A percentile compares a stretch with the other conserved stretches of the same genome.
Conservation (phyloP, 2,329 filamentous ascomycete genomes). For the Septoria petroselini region DNA sequence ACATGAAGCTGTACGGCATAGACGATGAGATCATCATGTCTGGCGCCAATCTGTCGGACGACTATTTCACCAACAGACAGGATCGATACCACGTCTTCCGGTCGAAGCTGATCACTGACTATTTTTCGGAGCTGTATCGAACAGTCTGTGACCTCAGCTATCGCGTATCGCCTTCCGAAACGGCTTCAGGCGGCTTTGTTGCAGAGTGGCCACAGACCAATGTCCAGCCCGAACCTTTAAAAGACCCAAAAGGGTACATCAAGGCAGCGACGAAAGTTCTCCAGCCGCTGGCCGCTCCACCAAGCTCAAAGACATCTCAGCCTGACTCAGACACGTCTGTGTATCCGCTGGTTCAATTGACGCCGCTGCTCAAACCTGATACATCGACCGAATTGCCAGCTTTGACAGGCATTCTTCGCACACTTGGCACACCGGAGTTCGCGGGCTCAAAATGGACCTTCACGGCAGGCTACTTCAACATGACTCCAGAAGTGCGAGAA, state of each 20-base stretch:
- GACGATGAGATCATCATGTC: slow-evolving; percentile 96
- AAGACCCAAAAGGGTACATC: slow-evolving; percentile 67
- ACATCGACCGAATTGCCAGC: slow-evolving; percentile 86
- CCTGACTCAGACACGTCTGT: slow-evolving; percentile 63
- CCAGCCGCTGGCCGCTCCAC: slow-evolving; percentile 59
- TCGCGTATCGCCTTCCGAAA: slow-evolving; percentile 61
- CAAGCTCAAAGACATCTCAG: slow-evolving; percentile 19
- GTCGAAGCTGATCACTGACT: slow-evolving; percentile 73
- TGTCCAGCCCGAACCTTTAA: slow-evolving; percentile 69
- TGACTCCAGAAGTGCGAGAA: slow-evolving; percentile 76
- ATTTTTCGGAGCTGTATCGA: slow-evolving; percentile 74
- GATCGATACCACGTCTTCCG: slow-evolving; percentile 92
- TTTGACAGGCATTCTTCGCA: slow-evolving; percentile 69
- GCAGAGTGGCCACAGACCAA: slow-evolving; percentile 74
- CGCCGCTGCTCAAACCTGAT: slow-evolving; percentile 74
- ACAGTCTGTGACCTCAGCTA: slow-evolving; percentile 80
- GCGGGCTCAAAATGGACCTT: slow-evolving; percentile 82
- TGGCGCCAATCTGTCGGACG: slow-evolving; percentile 85
- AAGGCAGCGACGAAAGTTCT: slow-evolving; percentile 65
- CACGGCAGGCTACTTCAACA: slow-evolving; percentile 98
- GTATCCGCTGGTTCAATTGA: slow-evolving; percentile 84
- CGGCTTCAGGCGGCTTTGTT: slow-evolving; percentile 48
- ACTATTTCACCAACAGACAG: slow-evolving; percentile 95
- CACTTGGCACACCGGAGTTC: slow-evolving; percentile 63
- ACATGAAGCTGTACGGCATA: slow-evolving; percentile 97